A percentile compares a stretch with the other conserved stretches of the same genome.
These are phyloP conservation scores for Mycena venus DNA, from an alignment of 768 basidiomycete species.

Conservation along the genomic window DNA sequence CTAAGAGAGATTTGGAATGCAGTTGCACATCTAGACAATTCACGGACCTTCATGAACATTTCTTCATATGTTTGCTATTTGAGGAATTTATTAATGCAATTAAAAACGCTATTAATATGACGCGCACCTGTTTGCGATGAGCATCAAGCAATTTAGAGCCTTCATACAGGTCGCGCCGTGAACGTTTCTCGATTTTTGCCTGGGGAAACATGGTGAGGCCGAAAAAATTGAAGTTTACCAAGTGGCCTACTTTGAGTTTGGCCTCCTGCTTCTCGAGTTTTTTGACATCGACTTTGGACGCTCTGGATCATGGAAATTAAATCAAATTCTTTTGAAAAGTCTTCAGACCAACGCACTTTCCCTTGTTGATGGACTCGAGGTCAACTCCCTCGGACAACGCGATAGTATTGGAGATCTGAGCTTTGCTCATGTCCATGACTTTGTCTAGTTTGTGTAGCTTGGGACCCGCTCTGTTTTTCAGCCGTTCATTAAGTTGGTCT, in stretches of 20 bases:
- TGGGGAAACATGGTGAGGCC: constrained; percentile 41
- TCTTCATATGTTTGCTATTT: constrained; percentile 96
- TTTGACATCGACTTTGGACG: constrained; percentile 93
- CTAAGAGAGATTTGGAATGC: constrained; percentile 48
- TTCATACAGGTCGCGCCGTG: constrained; percentile 91
- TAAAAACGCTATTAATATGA: not conserved
- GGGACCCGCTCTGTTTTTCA: constrained; percentile 71
- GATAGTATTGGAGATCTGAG: constrained; percentile 84
- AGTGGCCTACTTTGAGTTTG: constrained; percentile 79
- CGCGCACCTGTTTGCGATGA: constrained; percentile 85
- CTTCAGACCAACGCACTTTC: constrained; percentile 70
- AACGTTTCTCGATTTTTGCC: constrained; percentile 98
- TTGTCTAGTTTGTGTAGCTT: constrained; percentile 85
- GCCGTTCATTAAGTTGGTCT: constrained; percentile 71
- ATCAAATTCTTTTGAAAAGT: constrained; percentile 24
- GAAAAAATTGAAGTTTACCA: not conserved
- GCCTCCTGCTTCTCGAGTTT: constrained; percentile 98
- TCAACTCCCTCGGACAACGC: constrained; percentile 88
- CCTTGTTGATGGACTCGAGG: constrained; percentile 93
- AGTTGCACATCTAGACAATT: not conserved
- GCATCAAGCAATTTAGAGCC: constrained; percentile 96
- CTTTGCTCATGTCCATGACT: constrained; percentile 90
- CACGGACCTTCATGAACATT: constrained; percentile 93
- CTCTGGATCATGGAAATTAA: constrained; percentile 60
- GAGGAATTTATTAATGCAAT: constrained; percentile 13